Conservation (phyloP, 2,329 filamentous ascomycete genomes). For the Thielaviopsis cerberus region DNA sequence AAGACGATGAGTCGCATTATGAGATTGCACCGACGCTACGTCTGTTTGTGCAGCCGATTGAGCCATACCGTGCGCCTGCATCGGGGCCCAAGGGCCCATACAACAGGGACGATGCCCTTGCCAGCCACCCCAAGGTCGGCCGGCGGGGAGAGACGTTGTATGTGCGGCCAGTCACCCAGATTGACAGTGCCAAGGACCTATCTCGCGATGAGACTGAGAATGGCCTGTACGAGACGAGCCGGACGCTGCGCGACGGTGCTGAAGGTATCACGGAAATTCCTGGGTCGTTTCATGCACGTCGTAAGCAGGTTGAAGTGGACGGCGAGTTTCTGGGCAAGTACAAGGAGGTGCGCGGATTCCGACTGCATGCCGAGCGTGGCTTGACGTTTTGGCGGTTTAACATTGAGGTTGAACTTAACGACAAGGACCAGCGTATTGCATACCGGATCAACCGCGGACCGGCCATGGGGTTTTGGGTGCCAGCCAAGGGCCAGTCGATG, state of each 20-base stretch:
- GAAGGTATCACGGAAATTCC: constrained; percentile 29
- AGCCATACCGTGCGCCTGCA: constrained; percentile 46
- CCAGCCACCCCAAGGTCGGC: constrained; percentile 70
- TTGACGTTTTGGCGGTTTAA: constrained; percentile 97
- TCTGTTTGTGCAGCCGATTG: constrained; percentile 72
- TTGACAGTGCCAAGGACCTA: constrained; percentile 60
- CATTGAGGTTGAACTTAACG: constrained; percentile 69
- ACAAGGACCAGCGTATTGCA: constrained; percentile 66
- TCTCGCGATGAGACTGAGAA: constrained; percentile 63
- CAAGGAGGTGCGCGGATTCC: constrained; percentile 64
- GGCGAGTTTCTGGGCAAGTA: constrained; percentile 68
- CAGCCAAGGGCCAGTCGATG: constrained; percentile 68
- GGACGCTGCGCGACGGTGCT: constrained; percentile 31
- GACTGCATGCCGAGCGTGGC: constrained; percentile 68
- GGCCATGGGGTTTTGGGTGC: constrained; percentile 84
- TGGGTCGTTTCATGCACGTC: constrained; percentile 34
- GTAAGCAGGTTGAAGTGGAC: constrained; percentile 39
- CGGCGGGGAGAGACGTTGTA: constrained; percentile 73
- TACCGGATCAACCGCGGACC: constrained; percentile 92
- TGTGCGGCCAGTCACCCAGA: constrained; percentile 71
- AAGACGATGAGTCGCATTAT: constrained; percentile 68
- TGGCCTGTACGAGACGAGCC: constrained; percentile 59
- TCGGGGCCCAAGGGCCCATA: constrained; percentile 36
- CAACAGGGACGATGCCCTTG: constrained; percentile 77
- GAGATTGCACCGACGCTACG: constrained; percentile 59